Evolutionary conservation across 2,329 filamentous ascomycete genomes (phyloP).

Genomic region (Eurotiales sp.): DNA sequence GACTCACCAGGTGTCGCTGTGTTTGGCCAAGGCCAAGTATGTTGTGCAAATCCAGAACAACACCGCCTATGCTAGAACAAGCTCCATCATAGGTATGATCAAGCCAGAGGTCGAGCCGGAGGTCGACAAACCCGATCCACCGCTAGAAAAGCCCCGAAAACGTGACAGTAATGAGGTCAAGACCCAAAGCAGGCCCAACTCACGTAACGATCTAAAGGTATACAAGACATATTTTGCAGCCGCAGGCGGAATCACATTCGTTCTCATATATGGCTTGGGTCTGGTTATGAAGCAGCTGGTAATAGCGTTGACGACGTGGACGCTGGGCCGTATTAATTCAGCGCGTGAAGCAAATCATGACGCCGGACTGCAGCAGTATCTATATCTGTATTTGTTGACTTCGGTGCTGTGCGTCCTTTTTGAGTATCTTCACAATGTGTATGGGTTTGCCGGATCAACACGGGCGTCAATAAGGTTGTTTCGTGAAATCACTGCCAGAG

Average conservation of each 20-base stretch:
- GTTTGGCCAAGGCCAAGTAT: slow-evolving; percentile 67
- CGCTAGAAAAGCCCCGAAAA: background rate
- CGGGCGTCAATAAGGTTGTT: slow-evolving; percentile 67
- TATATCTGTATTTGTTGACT: background rate
- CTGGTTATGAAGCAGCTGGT: background rate
- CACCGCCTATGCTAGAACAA: slow-evolving; percentile 24
- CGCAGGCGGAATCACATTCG: background rate
- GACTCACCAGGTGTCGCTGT: slow-evolving; percentile 75
- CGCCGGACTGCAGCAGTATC: background rate
- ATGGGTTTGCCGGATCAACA: slow-evolving; percentile 45
- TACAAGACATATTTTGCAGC: slow-evolving; percentile 1
- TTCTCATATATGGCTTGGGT: slow-evolving; percentile 30
- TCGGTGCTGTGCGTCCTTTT: background rate
- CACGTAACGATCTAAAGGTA: background rate
- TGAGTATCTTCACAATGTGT: background rate
- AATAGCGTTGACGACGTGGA: background rate
- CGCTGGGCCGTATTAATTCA: background rate
- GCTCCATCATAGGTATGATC: too few relatives aligned
- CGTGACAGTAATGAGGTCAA: background rate
- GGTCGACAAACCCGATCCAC: background rate
- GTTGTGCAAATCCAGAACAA: slow-evolving; percentile 67
- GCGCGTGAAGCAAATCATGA: background rate
- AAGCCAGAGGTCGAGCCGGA: background rate
- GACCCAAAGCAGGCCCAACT: background rate
- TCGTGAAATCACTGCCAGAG: slow-evolving; percentile 60